phyloP scores from a whole-genome alignment of 352 stramenopile species.

The Phytophthora pseudosyringae region DNA sequence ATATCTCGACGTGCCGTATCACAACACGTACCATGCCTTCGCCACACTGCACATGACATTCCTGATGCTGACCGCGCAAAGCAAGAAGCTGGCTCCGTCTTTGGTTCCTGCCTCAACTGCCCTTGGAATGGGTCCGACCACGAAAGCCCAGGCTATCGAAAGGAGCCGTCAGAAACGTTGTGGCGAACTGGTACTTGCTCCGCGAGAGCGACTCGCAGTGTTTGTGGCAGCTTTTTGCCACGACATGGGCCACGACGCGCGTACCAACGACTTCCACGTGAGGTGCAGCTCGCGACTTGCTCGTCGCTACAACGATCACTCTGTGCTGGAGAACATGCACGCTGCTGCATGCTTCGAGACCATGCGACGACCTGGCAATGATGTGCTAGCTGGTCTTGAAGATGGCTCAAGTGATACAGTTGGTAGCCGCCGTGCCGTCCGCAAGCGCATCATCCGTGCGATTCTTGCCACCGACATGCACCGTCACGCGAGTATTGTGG shows the following conservation, averaged over 20 bases:
- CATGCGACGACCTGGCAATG: slow-evolving; percentile 68
- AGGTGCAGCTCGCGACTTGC: slow-evolving; percentile 74
- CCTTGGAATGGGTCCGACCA: slow-evolving; percentile 22
- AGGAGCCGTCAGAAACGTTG: slow-evolving; percentile 34
- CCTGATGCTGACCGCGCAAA: slow-evolving; percentile 67
- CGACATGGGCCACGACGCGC: slow-evolving; percentile 89
- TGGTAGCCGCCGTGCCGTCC: slow-evolving; percentile 41
- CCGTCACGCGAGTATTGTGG: slow-evolving; percentile 73
- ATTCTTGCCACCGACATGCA: slow-evolving; percentile 90
- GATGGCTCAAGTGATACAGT: slow-evolving; percentile 32
- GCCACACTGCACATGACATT: slow-evolving; percentile 85
- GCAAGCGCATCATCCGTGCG: slow-evolving; percentile 75
- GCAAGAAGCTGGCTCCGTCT: slow-evolving; percentile 35
- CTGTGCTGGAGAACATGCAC: slow-evolving; percentile 91
- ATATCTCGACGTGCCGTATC: slow-evolving; percentile 86
- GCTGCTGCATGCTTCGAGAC: slow-evolving; percentile 82
- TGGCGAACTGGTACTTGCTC: slow-evolving; percentile 49
- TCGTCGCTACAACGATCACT: slow-evolving; percentile 90
- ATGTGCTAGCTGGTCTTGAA: slow-evolving; percentile 63
- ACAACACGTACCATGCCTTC: slow-evolving; percentile 89
- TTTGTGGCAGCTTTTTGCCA: slow-evolving; percentile 86
- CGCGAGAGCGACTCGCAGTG: slow-evolving; percentile 70
- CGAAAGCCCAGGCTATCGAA: slow-evolving; percentile 30
- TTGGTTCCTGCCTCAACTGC: slow-evolving; percentile 29
- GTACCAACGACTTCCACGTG: slow-evolving; percentile 91